Evolutionary conservation across 257 asterid species (phyloP).

Genomic region (Solanum boliviense): DNA sequence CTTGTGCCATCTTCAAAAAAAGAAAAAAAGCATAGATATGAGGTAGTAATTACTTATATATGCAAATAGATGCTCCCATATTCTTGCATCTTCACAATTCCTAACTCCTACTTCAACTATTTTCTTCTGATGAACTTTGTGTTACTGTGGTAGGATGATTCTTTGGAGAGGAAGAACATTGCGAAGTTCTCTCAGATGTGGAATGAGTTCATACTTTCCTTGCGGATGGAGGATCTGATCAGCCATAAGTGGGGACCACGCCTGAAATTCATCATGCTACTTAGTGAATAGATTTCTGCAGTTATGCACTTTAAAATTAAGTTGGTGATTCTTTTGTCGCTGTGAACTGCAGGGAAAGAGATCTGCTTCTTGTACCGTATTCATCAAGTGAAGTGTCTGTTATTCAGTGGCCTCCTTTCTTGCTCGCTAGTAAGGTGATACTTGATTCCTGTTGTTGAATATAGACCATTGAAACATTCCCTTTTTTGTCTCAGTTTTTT

Average conservation of each 20-base stretch:
- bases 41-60: constrained; percentile 13
- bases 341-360: constrained; percentile 58
- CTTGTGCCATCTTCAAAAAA: constrained; percentile 72
- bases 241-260: constrained; percentile 51
- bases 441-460: constrained; percentile 3
- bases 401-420: constrained; percentile 99
- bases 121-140: neutral
- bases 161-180: constrained; percentile 57
- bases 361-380: constrained; percentile 92
- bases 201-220: constrained; percentile 91
- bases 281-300: neutral
- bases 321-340: neutral
- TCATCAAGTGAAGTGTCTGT: constrained; percentile 76
- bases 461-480: neutral
- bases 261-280: neutral
- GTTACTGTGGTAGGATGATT: constrained; percentile 46
- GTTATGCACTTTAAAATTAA: neutral
- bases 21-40: constrained; percentile 18
- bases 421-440: constrained; percentile 95
- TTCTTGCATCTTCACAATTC: constrained; percentile 5
- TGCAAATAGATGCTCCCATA: constrained; percentile 24
- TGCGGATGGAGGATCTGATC: constrained; percentile 92
- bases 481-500: constrained; percentile 15
- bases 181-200: constrained; percentile 99
- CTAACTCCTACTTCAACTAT: neutral